A percentile compares a stretch with the other conserved stretches of the same genome.
phyloP scores from a whole-genome alignment of 108 stramenopile genomes.

The Pseudonitzschia delicatissima region DNA sequence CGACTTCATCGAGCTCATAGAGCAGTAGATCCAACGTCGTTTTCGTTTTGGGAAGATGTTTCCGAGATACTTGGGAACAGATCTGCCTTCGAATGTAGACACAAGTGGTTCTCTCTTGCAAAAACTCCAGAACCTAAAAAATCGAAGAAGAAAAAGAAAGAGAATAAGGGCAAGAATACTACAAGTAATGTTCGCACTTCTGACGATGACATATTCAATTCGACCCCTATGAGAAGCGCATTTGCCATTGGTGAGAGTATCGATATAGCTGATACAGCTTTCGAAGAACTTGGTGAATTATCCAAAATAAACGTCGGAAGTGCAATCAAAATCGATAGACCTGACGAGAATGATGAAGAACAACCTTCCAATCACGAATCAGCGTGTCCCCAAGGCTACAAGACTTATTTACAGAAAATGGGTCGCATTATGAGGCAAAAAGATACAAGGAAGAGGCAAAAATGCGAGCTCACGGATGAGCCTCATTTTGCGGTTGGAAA shows the following conservation, averaged over 20 bases:
- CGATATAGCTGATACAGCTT: not conserved
- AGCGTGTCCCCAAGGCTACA: conserved; percentile 29
- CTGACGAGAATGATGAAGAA: not conserved
- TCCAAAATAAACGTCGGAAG: conserved; percentile 26
- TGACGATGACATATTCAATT: conserved; percentile 52
- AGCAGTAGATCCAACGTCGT: conserved; percentile 49
- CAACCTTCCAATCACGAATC: not conserved
- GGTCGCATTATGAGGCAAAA: conserved; percentile 27
- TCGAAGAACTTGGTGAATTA: not conserved
- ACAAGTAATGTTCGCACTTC: not conserved
- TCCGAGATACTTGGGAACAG: conserved; percentile 33
- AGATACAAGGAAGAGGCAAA: conserved; percentile 14
- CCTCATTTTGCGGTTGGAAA: conserved; percentile 1
- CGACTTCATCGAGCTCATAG: conserved; percentile 30
- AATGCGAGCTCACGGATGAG: not conserved
- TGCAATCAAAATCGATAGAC: conserved; percentile 25
- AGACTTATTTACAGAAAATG: conserved; percentile 42
- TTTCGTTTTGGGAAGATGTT: conserved; percentile 53
- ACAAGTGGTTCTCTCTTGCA: conserved; percentile 53
- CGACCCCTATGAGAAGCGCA: conserved; percentile 42
- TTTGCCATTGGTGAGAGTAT: conserved; percentile 12
- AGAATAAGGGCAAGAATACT: not conserved
- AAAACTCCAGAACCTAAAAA: conserved; percentile 36
- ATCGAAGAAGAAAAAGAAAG: not conserved
- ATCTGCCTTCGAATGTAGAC: conserved; percentile 40